Evolutionary conservation across 352 stramenopile genomes (phyloP).

Genomic region (Phytophthora citrophthora): DNA sequence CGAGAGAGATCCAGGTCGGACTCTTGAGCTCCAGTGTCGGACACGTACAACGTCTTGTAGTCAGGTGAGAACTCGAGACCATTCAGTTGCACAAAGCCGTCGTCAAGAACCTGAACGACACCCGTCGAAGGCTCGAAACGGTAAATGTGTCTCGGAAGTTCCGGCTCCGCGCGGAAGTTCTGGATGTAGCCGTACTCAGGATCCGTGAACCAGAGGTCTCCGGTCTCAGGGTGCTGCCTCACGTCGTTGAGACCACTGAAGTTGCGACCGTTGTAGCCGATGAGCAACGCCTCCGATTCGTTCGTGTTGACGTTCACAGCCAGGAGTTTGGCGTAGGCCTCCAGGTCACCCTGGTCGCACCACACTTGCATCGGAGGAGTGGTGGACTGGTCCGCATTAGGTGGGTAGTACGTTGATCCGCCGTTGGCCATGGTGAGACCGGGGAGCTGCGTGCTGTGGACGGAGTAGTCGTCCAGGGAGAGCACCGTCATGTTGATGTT

Average conservation of each 20-base stretch:
- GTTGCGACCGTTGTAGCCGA: constrained; percentile 29
- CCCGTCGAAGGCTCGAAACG: constrained; percentile 34
- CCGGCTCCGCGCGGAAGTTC: constrained; percentile 20
- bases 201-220: constrained; percentile 31
- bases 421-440: constrained; percentile 23
- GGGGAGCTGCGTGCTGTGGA: constrained; percentile 19
- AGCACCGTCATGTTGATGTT: constrained; percentile 31
- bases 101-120: constrained; percentile 21
- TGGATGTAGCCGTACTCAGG: constrained; percentile 22
- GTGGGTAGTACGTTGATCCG: constrained; percentile 24
- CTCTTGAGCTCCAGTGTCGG: constrained; percentile 26
- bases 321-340: constrained; percentile 16
- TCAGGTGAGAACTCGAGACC: constrained; percentile 28
- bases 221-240: constrained; percentile 25
- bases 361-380: constrained; percentile 29
- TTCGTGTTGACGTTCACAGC: constrained; percentile 30
- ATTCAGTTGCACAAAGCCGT: constrained; percentile 21
- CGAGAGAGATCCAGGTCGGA: constrained; percentile 14
- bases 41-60: constrained; percentile 33
- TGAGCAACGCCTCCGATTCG: constrained; percentile 19
- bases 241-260: constrained; percentile 28
- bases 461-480: constrained; percentile 20
- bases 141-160: constrained; percentile 22
- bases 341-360: constrained; percentile 27
- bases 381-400: constrained; percentile 8